Conservation (phyloP, 306 rosid species). For the Begonia loranthoides region DNA sequence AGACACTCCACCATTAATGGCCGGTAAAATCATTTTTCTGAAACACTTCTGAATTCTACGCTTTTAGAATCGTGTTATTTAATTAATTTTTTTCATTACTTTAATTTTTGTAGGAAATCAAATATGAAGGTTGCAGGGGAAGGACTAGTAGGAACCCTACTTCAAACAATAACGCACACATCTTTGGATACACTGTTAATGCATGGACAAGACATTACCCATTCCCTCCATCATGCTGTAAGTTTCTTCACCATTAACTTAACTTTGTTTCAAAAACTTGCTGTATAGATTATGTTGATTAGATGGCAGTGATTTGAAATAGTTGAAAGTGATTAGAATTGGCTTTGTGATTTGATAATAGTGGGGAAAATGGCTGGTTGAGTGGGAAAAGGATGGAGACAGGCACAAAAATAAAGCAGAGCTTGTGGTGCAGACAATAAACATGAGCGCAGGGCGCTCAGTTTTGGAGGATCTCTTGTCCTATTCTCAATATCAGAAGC, state of each 20-base stretch:
- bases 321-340: background rate
- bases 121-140: constrained; percentile 19
- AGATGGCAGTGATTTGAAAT: background rate
- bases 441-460: constrained; percentile 37
- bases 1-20: background rate
- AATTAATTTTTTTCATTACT: no score
- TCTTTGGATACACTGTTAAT: constrained; percentile 43
- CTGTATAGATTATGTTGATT: background rate
- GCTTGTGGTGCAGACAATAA: constrained; percentile 52
- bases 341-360: constrained; percentile 8
- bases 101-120: constrained; percentile 31
- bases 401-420: constrained; percentile 45
- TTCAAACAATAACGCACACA: constrained; percentile 44
- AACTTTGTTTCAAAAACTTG: background rate
- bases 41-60: background rate
- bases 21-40: constrained; percentile 1
- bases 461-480: constrained; percentile 25
- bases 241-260: constrained; percentile 14
- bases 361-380: constrained; percentile 78
- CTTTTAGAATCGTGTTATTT: background rate
- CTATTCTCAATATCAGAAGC: constrained; percentile 26
- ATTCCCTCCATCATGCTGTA: constrained; percentile 40
- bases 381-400: constrained; percentile 58
- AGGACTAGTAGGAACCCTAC: constrained; percentile 39
- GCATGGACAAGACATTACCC: constrained; percentile 55